phyloP scores from a whole-genome alignment of 805 yeast species.

The Metschnikowia drakensbergensis region DNA sequence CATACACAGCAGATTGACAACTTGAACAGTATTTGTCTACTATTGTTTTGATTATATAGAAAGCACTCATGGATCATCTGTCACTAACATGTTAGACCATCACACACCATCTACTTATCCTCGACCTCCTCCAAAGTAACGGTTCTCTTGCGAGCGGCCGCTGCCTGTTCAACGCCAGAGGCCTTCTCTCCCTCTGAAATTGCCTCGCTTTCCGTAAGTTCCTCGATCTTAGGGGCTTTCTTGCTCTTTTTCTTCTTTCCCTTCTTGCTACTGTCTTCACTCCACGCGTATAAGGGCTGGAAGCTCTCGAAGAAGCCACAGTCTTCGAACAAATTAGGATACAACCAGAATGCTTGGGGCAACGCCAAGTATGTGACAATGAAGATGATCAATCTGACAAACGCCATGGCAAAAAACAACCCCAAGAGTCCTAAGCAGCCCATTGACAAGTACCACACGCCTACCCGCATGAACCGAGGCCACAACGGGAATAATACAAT shows the following conservation, averaged over 20 bases:
- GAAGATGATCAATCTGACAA: conserved; percentile 72
- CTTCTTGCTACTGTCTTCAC: conserved; percentile 39
- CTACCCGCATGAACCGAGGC: conserved; percentile 86
- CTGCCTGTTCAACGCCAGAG: conserved; percentile 15
- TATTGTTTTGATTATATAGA: too few relatives aligned
- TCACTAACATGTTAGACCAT: background rate
- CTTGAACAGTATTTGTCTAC: too few relatives aligned
- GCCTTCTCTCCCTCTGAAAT: conserved; percentile 17
- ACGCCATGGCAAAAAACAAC: conserved; percentile 70
- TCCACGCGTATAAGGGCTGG: conserved; percentile 85
- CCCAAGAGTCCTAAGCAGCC: conserved; percentile 69
- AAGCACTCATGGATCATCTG: background rate
- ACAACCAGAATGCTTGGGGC: conserved; percentile 86
- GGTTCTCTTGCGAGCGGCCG: conserved; percentile 26
- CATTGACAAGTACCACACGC: conserved; percentile 88
- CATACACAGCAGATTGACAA: background rate
- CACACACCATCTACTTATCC: conserved; percentile 18
- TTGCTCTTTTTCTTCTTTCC: conserved; percentile 20
- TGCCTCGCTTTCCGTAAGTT: conserved; percentile 4
- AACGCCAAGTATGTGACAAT: conserved; percentile 52
- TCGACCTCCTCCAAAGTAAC: conserved; percentile 42
- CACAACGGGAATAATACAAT: conserved; percentile 86
- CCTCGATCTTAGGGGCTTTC: conserved; percentile 9
- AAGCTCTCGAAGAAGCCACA: conserved; percentile 92
- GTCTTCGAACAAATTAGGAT: conserved; percentile 94